Percentiles rank a stretch among this genome's conserved stretches.
Conservation (phyloP, 1,139 yeast species). For the Blastobotrys malaysiensis region DNA sequence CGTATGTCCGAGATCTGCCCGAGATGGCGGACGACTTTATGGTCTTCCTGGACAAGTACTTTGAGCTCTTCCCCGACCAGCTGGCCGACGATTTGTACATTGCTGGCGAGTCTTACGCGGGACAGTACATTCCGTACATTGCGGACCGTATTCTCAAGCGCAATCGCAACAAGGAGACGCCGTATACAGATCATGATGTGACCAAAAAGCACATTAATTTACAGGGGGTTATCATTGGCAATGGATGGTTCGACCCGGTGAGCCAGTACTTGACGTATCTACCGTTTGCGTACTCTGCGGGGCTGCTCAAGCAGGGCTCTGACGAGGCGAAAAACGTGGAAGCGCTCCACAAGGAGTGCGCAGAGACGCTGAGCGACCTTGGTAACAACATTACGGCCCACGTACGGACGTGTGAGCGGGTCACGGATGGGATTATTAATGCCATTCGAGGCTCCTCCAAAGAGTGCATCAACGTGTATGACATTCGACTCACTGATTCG, state of each 20-base stretch:
- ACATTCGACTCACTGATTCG: conserved; percentile 61
- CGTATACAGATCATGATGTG: conserved; percentile 17
- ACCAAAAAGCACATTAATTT: conserved; percentile 39
- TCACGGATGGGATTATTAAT: conserved; percentile 18
- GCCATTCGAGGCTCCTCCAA: conserved; percentile 21
- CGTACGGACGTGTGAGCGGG: conserved; percentile 28
- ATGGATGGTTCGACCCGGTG: conserved; percentile 95
- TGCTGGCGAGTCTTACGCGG: conserved; percentile 97
- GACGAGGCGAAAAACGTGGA: conserved; percentile 31
- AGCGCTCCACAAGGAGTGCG: conserved; percentile 28
- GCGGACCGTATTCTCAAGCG: conserved; percentile 56
- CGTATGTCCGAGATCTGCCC: conserved; percentile 53
- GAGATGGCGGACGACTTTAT: conserved; percentile 55
- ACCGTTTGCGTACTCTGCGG: conserved; percentile 62
- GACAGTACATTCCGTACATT: conserved; percentile 90
- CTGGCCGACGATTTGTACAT: conserved; percentile 57
- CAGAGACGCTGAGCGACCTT: conserved; percentile 27
- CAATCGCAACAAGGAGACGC: conserved; percentile 34
- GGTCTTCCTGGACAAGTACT: conserved; percentile 61
- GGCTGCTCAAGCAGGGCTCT: conserved; percentile 42
- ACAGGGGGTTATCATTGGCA: conserved; percentile 75
- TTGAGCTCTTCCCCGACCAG: conserved; percentile 70
- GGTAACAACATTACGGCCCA: conserved; percentile 29
- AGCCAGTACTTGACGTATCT: conserved; percentile 76
- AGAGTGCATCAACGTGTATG: conserved; percentile 75